Percentiles rank a stretch among this genome's conserved stretches.
phyloP scores from a whole-genome alignment of 495 filamentous ascomycete species.

The Talaromyces stipitatus region DNA sequence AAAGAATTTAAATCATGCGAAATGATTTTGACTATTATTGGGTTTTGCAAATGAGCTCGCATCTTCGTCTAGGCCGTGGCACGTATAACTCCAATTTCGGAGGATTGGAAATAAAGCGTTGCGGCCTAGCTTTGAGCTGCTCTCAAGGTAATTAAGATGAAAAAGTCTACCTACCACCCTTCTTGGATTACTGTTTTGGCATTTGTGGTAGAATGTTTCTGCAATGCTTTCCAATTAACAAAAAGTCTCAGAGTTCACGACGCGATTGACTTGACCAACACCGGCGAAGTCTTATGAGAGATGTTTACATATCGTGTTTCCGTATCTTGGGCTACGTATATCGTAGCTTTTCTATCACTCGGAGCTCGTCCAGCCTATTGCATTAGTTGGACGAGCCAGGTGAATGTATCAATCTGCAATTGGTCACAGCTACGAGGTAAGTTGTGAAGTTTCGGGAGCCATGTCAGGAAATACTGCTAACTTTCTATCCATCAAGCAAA shows the following conservation, averaged over 20 bases:
- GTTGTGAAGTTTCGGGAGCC: neutral
- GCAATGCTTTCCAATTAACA: neutral
- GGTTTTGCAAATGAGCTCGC: no score
- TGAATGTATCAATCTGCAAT: constrained; percentile 44
- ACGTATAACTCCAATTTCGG: no score
- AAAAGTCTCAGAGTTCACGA: neutral
- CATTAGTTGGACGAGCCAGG: constrained; percentile 3
- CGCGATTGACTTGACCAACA: neutral
- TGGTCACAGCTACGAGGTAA: constrained; percentile 43
- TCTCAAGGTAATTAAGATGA: no score
- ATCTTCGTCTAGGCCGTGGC: no score
- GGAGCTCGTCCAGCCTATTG: neutral
- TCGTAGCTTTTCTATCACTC: neutral
- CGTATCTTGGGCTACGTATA: neutral
- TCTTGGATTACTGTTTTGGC: no score
- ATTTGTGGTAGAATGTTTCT: neutral
- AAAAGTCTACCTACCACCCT: no score
- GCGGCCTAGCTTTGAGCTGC: no score
- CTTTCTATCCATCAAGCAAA: constrained; percentile 29
- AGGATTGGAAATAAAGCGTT: no score
- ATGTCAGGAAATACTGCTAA: neutral
- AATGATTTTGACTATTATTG: no score
- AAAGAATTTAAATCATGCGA: neutral
- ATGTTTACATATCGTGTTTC: neutral
- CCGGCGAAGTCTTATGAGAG: neutral